phyloP scores from a whole-genome alignment of 768 basidiomycete genomes.

The Tulasnella sp. region DNA sequence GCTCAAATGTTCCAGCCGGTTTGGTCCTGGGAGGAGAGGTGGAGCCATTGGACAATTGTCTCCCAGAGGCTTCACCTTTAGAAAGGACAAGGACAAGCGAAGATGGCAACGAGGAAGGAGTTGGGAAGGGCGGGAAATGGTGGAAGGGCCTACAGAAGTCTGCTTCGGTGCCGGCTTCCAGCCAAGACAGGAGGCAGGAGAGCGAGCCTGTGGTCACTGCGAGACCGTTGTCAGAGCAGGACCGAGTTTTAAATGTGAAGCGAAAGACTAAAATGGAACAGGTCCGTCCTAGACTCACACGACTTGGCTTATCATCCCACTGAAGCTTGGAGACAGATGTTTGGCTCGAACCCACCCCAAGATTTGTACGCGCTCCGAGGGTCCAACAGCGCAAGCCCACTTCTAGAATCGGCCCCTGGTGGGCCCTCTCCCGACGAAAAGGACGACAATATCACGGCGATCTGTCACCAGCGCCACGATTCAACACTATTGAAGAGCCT shows the following conservation, averaged over 20 bases:
- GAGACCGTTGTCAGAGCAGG: conserved; percentile 56
- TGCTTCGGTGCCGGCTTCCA: conserved; percentile 19
- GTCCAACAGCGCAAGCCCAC: not conserved
- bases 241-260: conserved; percentile 70
- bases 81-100: too few species aligned
- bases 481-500: conserved; percentile 5
- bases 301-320: not conserved
- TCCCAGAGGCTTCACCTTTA: conserved; percentile 27
- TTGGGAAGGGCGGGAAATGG: conserved; percentile 12
- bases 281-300: conserved; percentile 32
- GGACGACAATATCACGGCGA: not conserved
- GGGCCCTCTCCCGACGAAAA: not conserved
- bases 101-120: conserved; percentile 24
- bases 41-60: conserved; percentile 25
- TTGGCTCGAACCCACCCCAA: conserved; percentile 71
- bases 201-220: conserved; percentile 28
- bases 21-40: conserved; percentile 37
- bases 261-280: conserved; percentile 82
- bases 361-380: conserved; percentile 41
- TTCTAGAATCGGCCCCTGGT: not conserved
- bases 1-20: conserved; percentile 63
- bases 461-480: not conserved
- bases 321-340: conserved; percentile 40
- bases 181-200: conserved; percentile 40
- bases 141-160: conserved; percentile 13